Evolutionary conservation across 2,329 filamentous ascomycete species (phyloP), one percentile per base, ranked within the genome.

Genomic region (Neospermospora avenae): DNA sequence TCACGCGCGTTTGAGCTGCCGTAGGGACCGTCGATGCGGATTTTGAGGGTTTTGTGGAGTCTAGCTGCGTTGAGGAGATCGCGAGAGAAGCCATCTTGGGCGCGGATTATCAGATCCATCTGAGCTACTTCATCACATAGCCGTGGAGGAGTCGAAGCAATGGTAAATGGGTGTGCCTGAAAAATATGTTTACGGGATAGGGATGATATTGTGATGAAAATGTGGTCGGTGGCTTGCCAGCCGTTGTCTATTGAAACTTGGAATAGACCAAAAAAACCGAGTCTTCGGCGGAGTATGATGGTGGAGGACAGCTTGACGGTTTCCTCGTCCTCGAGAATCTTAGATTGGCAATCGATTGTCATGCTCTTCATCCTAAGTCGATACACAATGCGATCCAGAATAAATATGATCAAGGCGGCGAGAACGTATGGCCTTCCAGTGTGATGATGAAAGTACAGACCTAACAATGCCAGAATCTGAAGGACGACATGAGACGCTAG

Each of bases 91-190:
- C 86, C 84, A 46, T 78, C 72, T 64, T 84, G 81, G 4, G 81
- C 80, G 62, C 85, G 81, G 62, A 88, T 82, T 28, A 87, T 77
- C 13, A 89, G 78, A 13, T 77, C 77, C 62, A 87, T 73, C 74
- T 77, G 81, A 3, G 80, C 80, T 63, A 82, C 78, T 13, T 68
- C 64, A n/a, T 73, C 63, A 24, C 59, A 59, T 16, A 61, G 56
- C 20, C 63, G 62, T 1, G 83, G 81, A 10, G 84, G 83, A 0
- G 80, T 78, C 2, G 85, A 87, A 16, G 84, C 81, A 57, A 89
- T 86, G 8, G 84, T 88, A 71, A 88, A 88, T 0, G 85, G 86
- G 68, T 89, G 85, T 0, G 84, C 78, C 72, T 88, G 85, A 1
- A 86, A 69, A 2, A 74, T 68, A 67, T 86, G 80, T 57, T 76